Conservation (phyloP, 257 asterid genomes). For the Anisodus tanguticus region DNA sequence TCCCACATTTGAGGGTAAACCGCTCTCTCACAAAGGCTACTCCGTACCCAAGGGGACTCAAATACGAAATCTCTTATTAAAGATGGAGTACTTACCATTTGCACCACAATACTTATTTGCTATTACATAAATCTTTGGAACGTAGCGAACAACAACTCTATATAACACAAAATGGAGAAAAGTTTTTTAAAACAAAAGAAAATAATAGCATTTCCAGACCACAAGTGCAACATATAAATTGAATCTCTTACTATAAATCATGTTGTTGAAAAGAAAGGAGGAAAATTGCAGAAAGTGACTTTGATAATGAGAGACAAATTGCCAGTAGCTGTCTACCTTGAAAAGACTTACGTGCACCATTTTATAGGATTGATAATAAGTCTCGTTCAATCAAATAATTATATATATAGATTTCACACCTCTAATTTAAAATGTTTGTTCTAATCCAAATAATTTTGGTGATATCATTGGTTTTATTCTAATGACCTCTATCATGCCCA, state of each 20-base stretch:
- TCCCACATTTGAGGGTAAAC: too few relatives aligned
- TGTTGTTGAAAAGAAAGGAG: constrained; percentile 17
- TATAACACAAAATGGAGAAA: neutral
- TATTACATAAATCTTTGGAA: too few relatives aligned
- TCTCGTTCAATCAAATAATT: neutral
- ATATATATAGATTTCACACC: neutral
- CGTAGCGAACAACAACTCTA: too few relatives aligned
- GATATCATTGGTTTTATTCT: constrained; percentile 1
- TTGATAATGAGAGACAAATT: constrained; percentile 26
- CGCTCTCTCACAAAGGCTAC: too few relatives aligned
- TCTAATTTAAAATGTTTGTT: constrained; percentile 1
- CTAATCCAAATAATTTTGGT: neutral
- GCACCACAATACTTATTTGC: too few relatives aligned
- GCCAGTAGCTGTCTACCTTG: constrained; percentile 15
- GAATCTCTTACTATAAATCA: neutral
- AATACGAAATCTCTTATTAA: too few relatives aligned
- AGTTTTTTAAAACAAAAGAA: neutral
- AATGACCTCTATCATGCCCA: neutral
- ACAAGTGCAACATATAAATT: neutral
- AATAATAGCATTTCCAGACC: neutral
- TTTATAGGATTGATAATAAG: neutral
- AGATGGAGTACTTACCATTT: too few relatives aligned
- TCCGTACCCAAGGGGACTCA: too few relatives aligned
- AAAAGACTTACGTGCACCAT: constrained; percentile 25
- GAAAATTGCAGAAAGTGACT: neutral